Evolutionary conservation across 2,329 filamentous ascomycete genomes (phyloP).

Genomic region (Stachybotrys chlorohalonatus): DNA sequence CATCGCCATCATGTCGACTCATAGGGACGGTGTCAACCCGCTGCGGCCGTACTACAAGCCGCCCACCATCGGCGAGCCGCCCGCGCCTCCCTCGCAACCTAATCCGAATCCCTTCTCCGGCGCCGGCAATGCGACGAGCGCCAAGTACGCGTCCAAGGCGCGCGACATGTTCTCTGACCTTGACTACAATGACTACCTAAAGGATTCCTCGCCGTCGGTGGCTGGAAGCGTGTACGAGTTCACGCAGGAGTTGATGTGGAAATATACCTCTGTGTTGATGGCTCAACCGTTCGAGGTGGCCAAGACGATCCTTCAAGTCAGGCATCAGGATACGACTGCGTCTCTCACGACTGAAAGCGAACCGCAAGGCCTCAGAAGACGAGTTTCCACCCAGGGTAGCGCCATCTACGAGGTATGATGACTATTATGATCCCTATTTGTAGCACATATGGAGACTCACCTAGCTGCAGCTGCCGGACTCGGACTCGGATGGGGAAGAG

Average conservation of each 20-base stretch:
- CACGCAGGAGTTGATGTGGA: slow-evolving; percentile 80
- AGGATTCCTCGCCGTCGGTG: slow-evolving; percentile 65
- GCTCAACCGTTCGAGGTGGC: slow-evolving; percentile 96
- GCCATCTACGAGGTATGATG: slow-evolving; percentile 25
- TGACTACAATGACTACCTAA: slow-evolving; percentile 82
- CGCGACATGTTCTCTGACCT: slow-evolving; percentile 83
- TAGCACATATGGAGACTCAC: slow-evolving; percentile 2
- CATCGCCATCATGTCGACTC: slow-evolving; percentile 31
- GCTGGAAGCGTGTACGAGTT: slow-evolving; percentile 68
- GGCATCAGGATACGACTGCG: slow-evolving; percentile 42
- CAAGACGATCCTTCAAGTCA: slow-evolving; percentile 83
- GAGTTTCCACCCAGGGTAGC: slow-evolving; percentile 20
- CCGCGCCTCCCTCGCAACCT: slow-evolving; percentile 26
- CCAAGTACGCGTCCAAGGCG: slow-evolving; percentile 44
- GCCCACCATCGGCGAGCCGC: slow-evolving; percentile 42
- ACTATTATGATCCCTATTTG: background rate
- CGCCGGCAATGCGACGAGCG: slow-evolving; percentile 30
- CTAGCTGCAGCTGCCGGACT: slow-evolving; percentile 34
- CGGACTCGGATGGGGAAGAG: slow-evolving; percentile 66
- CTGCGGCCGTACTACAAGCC: slow-evolving; percentile 63
- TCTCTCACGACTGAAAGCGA: slow-evolving; percentile 14
- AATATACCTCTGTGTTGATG: slow-evolving; percentile 81
- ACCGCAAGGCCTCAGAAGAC: slow-evolving; percentile 12
- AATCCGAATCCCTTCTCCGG: slow-evolving; percentile 36
- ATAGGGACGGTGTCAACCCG: slow-evolving; percentile 47